phyloP scores from a whole-genome alignment of 73 alveolate genomes.

The Paramecium sexaurelia region DNA sequence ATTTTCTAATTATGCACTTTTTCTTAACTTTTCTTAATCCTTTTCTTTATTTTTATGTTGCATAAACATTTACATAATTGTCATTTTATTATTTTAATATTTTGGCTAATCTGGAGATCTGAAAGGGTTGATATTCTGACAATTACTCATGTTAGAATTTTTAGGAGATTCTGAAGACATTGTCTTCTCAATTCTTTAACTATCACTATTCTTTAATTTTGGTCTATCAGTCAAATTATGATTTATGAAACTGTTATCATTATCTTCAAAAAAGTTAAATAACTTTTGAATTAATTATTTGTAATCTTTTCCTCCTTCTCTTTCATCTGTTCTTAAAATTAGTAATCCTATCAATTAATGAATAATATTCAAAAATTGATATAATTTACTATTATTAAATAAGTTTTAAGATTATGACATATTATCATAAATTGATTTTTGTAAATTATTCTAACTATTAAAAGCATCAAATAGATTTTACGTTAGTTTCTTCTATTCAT shows the following conservation, averaged over 20 bases:
- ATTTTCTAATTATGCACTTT: constrained; percentile 46
- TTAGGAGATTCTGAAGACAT: constrained; percentile 43
- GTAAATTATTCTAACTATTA: not conserved
- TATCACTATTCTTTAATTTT: not conserved
- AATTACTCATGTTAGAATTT: not conserved
- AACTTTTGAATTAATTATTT: not conserved
- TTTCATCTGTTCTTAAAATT: not conserved
- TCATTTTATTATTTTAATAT: constrained; percentile 38
- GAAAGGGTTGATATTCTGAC: constrained; percentile 21
- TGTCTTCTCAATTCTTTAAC: constrained; percentile 28
- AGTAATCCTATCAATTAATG: not conserved
- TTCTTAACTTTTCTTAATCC: constrained; percentile 41
- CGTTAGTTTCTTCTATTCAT: constrained; percentile 5
- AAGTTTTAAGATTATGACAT: not conserved
- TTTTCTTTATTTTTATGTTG: constrained; percentile 22
- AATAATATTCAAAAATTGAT: not conserved
- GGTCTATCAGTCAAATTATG: constrained; percentile 14
- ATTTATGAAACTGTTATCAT: not conserved
- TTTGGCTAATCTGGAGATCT: constrained; percentile 52
- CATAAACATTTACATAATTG: constrained; percentile 52
- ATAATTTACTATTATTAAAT: not conserved
- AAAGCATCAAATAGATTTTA: constrained; percentile 21
- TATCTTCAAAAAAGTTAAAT: not conserved
- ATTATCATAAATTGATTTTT: not conserved
- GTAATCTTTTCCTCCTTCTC: not conserved